Evolutionary conservation across 176 grass and related monocot species (phyloP), one percentile per base, ranked within the genome.

Genomic region (Eleusine coracana): DNA sequence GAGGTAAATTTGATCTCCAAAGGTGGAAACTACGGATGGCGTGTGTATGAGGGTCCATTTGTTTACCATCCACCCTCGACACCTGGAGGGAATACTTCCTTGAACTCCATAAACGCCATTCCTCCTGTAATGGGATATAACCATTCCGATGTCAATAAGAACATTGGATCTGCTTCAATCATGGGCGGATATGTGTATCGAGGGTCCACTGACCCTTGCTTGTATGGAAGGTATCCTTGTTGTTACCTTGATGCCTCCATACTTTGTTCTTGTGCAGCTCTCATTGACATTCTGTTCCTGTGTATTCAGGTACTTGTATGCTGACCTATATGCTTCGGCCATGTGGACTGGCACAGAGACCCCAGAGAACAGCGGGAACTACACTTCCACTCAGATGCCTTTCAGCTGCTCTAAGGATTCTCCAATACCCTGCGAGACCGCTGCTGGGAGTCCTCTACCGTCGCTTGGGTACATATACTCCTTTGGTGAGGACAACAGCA

Each of bases 1-100:
- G 88, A 91, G 51, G 89, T 89, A 28, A 83, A 94, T 79, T 76
- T 91, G 75, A 85, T 91, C 66, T 84, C 74, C 39, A 94, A 94
- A 66, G 92, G 86, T 5, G 94, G 94, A 70, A 97, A 97, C 82
- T 97, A 97, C 7, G 91, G 94, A 71, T 97, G 91, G 91, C 81
- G 89, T 23, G 82, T 51, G 3, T 89, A 94, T 0, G 94, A 92
- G 91, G 88, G 81, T 31, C 88, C 49, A 7, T 71, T 82, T 61
- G 70, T 86, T 63, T 81, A 39, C 48, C 11, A 88, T 81, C 88
- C 82, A 78, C 14, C 82, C 55, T 56, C 23, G 78, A 2, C 89
- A 41, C 86, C 84, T 23, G 21, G 85, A 88, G 91, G 69, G 72
- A 92, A 82, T 48, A 91, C 92, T 7, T 91, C 92, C 0, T 54